Conservation (phyloP, 1,139 yeast genomes). For the Blastobotrys capitulatus region DNA sequence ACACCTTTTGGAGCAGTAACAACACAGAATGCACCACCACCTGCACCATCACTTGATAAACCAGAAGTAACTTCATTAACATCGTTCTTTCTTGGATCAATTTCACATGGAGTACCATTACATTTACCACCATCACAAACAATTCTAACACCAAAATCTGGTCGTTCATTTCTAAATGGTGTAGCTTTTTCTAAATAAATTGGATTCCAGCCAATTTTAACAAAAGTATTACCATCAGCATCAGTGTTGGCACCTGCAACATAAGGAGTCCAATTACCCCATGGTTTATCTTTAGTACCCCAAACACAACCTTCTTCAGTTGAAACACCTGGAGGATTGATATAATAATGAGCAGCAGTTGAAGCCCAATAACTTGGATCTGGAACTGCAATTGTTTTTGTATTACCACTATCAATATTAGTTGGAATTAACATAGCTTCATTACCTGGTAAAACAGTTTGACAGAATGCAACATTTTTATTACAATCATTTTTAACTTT, state of each 20-base stretch:
- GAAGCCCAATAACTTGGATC: slow-evolving; percentile 54
- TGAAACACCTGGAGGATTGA: slow-evolving; percentile 82
- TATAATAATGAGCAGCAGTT: slow-evolving; percentile 82
- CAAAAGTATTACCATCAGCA: slow-evolving; percentile 58
- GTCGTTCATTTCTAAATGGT: slow-evolving; percentile 50
- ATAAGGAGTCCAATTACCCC: slow-evolving; percentile 90
- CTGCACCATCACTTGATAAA: slow-evolving; percentile 44
- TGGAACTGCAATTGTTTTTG: slow-evolving; percentile 69
- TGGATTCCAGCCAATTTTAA: slow-evolving; percentile 90
- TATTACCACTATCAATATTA: slow-evolving; percentile 43
- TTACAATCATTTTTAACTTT: slow-evolving; percentile 48
- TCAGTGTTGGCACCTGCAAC: slow-evolving; percentile 89
- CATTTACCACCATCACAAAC: slow-evolving; percentile 67
- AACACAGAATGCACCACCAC: slow-evolving; percentile 74
- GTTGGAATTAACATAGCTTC: slow-evolving; percentile 94
- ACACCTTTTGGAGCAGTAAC: slow-evolving; percentile 66
- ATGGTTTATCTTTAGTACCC: slow-evolving; percentile 64
- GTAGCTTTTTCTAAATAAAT: slow-evolving; percentile 56
- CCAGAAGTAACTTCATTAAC: slow-evolving; percentile 52
- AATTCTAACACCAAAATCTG: slow-evolving; percentile 66
- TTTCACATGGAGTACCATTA: slow-evolving; percentile 70
- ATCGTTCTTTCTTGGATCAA: slow-evolving; percentile 61
- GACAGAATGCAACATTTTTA: slow-evolving; percentile 70
- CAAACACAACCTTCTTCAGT: slow-evolving; percentile 75
- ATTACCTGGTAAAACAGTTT: slow-evolving; percentile 88